Conservation (phyloP, 805 yeast species). For the Barnettozyma wickerhamii region DNA sequence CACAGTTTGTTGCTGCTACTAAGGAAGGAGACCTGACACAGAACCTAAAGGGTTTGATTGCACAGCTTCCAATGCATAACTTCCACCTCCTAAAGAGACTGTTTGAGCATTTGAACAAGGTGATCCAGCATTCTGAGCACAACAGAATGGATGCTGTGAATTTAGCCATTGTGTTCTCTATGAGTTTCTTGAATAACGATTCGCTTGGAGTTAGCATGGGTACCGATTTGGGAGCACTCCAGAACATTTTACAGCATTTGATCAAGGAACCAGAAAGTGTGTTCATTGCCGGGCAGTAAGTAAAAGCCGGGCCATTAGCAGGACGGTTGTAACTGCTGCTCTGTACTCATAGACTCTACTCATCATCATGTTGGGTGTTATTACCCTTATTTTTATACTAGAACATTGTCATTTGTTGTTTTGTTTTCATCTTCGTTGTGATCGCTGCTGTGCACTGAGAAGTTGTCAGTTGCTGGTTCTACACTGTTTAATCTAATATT, state of each 20-base stretch:
- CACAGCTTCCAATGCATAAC: slow-evolving; percentile 57
- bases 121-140: slow-evolving; percentile 58
- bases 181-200: slow-evolving; percentile 50
- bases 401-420: no score
- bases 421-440: no score
- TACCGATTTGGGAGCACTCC: slow-evolving; percentile 49
- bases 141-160: slow-evolving; percentile 90
- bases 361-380: no score
- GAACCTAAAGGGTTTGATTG: slow-evolving; percentile 31
- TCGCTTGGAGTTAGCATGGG: slow-evolving; percentile 42
- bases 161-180: slow-evolving; percentile 81
- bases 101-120: slow-evolving; percentile 62
- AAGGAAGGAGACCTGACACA: slow-evolving; percentile 30
- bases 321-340: not conserved
- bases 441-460: no score
- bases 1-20: slow-evolving; percentile 44
- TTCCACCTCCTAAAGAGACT: slow-evolving; percentile 64
- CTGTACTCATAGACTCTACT: no score
- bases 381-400: no score
- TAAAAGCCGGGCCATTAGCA: not conserved
- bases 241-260: slow-evolving; percentile 45
- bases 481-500: no score
- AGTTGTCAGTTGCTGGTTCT: no score
- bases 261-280: slow-evolving; percentile 36
- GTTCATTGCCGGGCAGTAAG: slow-evolving; percentile 19